phyloP scores from a whole-genome alignment of 441 rosid species.

The Hura crepitans region DNA sequence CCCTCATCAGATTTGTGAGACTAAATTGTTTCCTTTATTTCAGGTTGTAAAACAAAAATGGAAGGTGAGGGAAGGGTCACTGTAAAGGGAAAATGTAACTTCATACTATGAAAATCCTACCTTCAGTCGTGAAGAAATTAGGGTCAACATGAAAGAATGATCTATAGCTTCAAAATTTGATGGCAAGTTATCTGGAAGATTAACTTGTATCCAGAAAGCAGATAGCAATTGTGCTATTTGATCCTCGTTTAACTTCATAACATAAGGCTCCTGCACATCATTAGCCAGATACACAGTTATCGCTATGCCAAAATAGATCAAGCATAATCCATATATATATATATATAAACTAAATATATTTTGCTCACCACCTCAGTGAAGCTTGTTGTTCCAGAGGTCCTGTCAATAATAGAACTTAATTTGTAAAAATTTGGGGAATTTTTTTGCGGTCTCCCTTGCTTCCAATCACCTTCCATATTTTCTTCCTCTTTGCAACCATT shows the following conservation, averaged over 20 bases:
- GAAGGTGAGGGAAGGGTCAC: background rate
- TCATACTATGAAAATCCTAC: conserved; percentile 29
- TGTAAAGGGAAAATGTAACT: background rate
- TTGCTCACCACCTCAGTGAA: conserved; percentile 48
- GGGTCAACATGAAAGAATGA: conserved; percentile 64
- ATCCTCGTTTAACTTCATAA: conserved; percentile 81
- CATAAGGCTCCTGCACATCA: conserved; percentile 57
- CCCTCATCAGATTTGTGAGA: background rate
- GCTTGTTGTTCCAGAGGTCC: conserved; percentile 42
- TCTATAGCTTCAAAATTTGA: conserved; percentile 88
- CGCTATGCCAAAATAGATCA: conserved; percentile 9
- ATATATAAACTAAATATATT: conserved; percentile 14
- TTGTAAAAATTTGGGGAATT: conserved; percentile 63
- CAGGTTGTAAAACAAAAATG: background rate
- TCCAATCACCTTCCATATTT: conserved; percentile 45
- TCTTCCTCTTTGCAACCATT: conserved; percentile 46
- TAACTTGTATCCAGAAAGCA: conserved; percentile 86
- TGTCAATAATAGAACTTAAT: conserved; percentile 70
- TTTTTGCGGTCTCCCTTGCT: conserved; percentile 47
- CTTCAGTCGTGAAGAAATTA: conserved; percentile 72
- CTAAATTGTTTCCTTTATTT: background rate
- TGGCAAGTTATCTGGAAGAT: conserved; percentile 73
- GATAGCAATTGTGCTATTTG: conserved; percentile 83
- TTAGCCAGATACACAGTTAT: conserved; percentile 9
- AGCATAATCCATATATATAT: conserved; percentile 6